Evolutionary conservation across 805 yeast species (phyloP).

Genomic region (Cyberlindnera euphorbiiphila): DNA sequence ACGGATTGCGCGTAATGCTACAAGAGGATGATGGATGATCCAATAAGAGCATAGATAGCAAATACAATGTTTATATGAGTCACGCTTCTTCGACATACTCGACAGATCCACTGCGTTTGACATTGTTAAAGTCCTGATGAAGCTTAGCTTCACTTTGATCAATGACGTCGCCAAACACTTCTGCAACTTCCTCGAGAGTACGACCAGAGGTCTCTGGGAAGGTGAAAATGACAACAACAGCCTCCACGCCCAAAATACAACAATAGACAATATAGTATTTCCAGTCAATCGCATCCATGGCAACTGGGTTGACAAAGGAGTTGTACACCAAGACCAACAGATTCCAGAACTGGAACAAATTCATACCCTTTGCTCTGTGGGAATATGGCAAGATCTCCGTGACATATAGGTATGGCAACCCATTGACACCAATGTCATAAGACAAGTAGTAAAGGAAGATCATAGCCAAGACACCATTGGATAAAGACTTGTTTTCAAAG

Average conservation of each 20-base stretch:
- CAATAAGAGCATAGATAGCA: too few species aligned
- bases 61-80: too few species aligned
- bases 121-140: not conserved
- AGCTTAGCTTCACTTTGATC: constrained; percentile 8
- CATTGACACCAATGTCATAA: constrained; percentile 40
- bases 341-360: constrained; percentile 13
- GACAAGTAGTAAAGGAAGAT: constrained; percentile 40
- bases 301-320: constrained; percentile 34
- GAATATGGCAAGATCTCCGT: constrained; percentile 37
- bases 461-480: constrained; percentile 45
- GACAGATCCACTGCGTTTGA: too few species aligned
- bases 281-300: constrained; percentile 34
- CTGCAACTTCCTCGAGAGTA: constrained; percentile 36
- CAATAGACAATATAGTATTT: constrained; percentile 33
- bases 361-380: constrained; percentile 27
- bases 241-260: constrained; percentile 28
- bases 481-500: constrained; percentile 35
- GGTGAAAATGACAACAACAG: constrained; percentile 28
- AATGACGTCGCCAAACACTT: constrained; percentile 28
- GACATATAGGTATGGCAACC: constrained; percentile 40
- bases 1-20: too few species aligned
- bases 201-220: constrained; percentile 36
- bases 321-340: constrained; percentile 26
- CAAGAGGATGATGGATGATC: too few species aligned
- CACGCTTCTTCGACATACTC: constrained; percentile 9